Conservation (phyloP, 2,329 filamentous ascomycete genomes). For the Phialemoniopsis sp. region DNA sequence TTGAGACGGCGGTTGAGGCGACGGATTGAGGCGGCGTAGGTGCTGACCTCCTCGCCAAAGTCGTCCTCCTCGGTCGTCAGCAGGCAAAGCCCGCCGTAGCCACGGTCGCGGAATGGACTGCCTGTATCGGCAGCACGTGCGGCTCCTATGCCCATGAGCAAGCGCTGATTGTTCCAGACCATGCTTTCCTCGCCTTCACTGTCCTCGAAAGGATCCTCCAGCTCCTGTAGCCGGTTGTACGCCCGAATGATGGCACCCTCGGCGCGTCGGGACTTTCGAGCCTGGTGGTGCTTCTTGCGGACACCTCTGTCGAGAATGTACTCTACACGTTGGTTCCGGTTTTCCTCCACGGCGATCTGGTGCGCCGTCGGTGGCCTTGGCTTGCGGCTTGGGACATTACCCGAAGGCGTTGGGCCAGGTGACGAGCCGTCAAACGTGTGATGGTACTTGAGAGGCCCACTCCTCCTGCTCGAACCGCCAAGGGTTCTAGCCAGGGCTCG, state of each 20-base stretch:
- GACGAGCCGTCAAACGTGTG: constrained; percentile 57
- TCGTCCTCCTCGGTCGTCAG: constrained; percentile 63
- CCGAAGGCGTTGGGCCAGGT: constrained; percentile 51
- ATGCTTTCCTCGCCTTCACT: constrained; percentile 55
- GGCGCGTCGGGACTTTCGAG: constrained; percentile 55
- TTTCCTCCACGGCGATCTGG: constrained; percentile 75
- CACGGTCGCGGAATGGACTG: constrained; percentile 46
- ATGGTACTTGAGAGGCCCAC: constrained; percentile 49
- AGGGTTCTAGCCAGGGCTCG: constrained; percentile 27
- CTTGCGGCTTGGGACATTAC: constrained; percentile 52
- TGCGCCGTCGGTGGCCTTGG: constrained; percentile 76
- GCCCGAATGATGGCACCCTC: constrained; percentile 66
- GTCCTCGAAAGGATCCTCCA: constrained; percentile 54
- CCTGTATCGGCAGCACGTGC: constrained; percentile 12
- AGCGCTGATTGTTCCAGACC: constrained; percentile 21
- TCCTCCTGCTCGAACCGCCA: constrained; percentile 31
- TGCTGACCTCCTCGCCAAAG: constrained; percentile 69
- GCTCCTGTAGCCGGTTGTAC: constrained; percentile 55
- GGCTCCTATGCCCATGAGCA: constrained; percentile 6
- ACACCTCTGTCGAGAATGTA: constrained; percentile 76
- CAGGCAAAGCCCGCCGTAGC: constrained; percentile 61
- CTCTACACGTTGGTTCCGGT: constrained; percentile 75
- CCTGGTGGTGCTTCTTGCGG: constrained; percentile 59
- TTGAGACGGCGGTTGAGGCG: constrained; percentile 61
- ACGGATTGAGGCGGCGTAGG: constrained; percentile 62